phyloP scores from a whole-genome alignment of 2,329 filamentous ascomycete species.

The Pyrenophora tritici-repentis region DNA sequence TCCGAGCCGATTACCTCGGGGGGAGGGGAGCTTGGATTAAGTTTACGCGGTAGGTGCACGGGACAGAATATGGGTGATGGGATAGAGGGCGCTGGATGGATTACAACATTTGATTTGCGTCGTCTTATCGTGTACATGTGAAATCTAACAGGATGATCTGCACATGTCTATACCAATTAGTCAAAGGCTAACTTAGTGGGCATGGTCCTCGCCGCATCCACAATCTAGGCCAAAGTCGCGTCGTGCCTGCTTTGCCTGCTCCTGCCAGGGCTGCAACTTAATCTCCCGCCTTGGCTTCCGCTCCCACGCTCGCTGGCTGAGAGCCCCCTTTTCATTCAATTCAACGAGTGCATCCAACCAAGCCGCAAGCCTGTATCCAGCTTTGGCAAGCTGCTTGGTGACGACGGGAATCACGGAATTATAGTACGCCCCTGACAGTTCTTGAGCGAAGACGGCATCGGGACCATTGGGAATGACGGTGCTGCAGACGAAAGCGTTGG shows the following conservation, averaged over 20 bases:
- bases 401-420: slow-evolving; percentile 47
- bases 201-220: slow-evolving; percentile 26
- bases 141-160: too few species aligned
- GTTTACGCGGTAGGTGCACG: too few species aligned
- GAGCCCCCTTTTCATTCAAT: slow-evolving; percentile 17
- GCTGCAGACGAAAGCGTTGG: slow-evolving; percentile 51
- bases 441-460: slow-evolving; percentile 42
- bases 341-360: slow-evolving; percentile 39
- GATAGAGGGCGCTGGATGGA: too few species aligned
- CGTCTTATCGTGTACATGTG: not conserved
- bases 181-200: too few species aligned
- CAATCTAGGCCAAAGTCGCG: slow-evolving; percentile 38
- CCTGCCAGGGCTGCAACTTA: slow-evolving; percentile 34
- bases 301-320: slow-evolving; percentile 10
- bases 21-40: too few species aligned
- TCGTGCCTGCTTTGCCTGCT: slow-evolving; percentile 32
- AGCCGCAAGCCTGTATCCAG: slow-evolving; percentile 38
- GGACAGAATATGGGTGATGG: too few species aligned
- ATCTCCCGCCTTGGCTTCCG: slow-evolving; percentile 19
- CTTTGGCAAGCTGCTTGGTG: slow-evolving; percentile 52
- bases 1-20: not conserved
- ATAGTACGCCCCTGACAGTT: slow-evolving; percentile 47
- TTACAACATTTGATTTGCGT: not conserved
- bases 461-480: slow-evolving; percentile 49
- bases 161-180: too few species aligned